These are phyloP conservation scores for Agaricus subrufescens DNA, from an alignment of 768 basidiomycete species.

Conservation along the genomic window DNA sequence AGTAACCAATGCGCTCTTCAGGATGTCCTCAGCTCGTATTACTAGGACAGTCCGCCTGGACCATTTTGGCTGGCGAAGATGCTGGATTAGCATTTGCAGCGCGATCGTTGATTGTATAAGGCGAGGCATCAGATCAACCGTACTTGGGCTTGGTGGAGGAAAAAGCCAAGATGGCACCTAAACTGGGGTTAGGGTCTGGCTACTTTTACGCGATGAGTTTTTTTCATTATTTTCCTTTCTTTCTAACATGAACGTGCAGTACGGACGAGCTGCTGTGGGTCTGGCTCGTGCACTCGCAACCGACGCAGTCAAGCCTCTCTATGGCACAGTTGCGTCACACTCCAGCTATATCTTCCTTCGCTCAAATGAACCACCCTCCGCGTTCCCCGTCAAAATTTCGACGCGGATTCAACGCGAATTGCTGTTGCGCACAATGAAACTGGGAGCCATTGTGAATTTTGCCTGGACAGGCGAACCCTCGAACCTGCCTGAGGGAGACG, in stretches of 20 bases:
- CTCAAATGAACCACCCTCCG: slow-evolving; percentile 39
- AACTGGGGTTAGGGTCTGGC: too few relatives aligned
- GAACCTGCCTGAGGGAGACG: slow-evolving; percentile 9
- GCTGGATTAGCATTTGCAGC: too few relatives aligned
- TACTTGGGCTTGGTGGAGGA: too few relatives aligned
- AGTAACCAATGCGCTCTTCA: too few relatives aligned
- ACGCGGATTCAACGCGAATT: slow-evolving; percentile 50
- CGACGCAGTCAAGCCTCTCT: slow-evolving; percentile 21
- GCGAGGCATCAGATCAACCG: too few relatives aligned
- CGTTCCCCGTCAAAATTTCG: slow-evolving; percentile 41
- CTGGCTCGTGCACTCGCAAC: slow-evolving; percentile 3
- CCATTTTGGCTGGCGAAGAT: too few relatives aligned
- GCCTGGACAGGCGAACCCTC: slow-evolving; percentile 35
- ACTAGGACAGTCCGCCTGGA: too few relatives aligned
- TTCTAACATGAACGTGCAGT: not conserved
- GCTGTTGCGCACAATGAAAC: slow-evolving; percentile 35
- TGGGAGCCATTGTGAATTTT: slow-evolving; percentile 59
- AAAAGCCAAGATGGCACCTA: too few relatives aligned
- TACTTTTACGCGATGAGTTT: too few relatives aligned
- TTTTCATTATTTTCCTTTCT: not conserved
- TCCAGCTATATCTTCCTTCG: slow-evolving; percentile 53
- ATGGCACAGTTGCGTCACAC: slow-evolving; percentile 52
- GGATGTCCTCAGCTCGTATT: too few relatives aligned
- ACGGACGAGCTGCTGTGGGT: not conserved
- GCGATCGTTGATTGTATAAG: too few relatives aligned